phyloP scores from a whole-genome alignment of 257 asterid genomes.

The Solanum bulbocastanum region DNA sequence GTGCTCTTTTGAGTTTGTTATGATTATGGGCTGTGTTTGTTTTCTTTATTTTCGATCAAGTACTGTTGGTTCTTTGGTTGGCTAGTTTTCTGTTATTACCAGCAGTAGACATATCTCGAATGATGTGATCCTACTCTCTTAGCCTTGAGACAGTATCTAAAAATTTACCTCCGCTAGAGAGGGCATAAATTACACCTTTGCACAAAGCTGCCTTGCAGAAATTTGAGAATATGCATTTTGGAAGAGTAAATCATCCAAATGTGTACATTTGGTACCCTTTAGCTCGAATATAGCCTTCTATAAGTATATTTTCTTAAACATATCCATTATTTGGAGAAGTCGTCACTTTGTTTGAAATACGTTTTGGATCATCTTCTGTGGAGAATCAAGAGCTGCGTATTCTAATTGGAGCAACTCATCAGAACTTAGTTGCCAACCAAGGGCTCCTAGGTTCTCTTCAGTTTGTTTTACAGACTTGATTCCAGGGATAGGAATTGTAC shows the following conservation, averaged over 20 bases:
- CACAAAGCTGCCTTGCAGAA: background rate
- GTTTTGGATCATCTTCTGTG: conserved; percentile 74
- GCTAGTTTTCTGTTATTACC: background rate
- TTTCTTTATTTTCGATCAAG: background rate
- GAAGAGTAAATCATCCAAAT: background rate
- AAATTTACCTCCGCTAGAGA: background rate
- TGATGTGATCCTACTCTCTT: background rate
- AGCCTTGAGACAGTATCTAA: background rate
- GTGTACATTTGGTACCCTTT: background rate
- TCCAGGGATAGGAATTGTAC: conserved; percentile 85
- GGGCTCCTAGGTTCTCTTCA: conserved; percentile 78
- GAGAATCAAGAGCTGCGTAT: conserved; percentile 59
- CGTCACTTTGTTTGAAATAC: conserved; percentile 62
- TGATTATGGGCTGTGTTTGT: background rate
- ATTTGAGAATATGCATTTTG: background rate
- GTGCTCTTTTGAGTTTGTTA: background rate
- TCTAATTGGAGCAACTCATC: conserved; percentile 65
- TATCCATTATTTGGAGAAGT: background rate
- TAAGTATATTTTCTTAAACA: background rate
- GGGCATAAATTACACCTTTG: background rate
- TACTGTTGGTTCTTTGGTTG: background rate
- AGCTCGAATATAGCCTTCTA: background rate
- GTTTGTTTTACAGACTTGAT: conserved; percentile 73
- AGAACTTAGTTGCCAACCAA: conserved; percentile 79
- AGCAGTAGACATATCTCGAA: background rate